Evolutionary conservation across 139 green algal genomes (phyloP), one percentile per base, ranked within the genome.

Genomic region (Chlorella sp.): DNA sequence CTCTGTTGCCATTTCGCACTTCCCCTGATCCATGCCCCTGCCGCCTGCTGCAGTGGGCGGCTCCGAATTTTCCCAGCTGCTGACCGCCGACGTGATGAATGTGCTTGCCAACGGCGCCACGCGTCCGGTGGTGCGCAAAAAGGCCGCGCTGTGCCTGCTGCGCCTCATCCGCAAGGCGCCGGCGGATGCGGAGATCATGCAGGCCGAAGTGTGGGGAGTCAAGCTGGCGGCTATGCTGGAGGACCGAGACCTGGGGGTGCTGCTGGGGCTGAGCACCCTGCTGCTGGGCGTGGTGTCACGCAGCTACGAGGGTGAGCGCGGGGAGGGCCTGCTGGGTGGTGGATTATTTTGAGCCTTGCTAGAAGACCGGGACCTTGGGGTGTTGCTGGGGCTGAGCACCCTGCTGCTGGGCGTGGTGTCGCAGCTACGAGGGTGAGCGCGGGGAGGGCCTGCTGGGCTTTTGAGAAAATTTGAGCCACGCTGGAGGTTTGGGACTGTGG

Each of bases 101-200:
- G 94, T 99, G 68, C 91, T 99, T 91, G 95, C 92, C 71, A 97
- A 95, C 88, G 95, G 96, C 79, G 91, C 95, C 0, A 92, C 95
- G 36, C 94, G 97, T 9, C 95, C 97, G 9, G 90, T 99, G 37
- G 96, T 99, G 80, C 95, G 97, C 83, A 99, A 99, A 94, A 99
- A 99, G 91, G 98, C 98, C 9, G 97, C 97, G 48, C 95, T 99
- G 64, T 98, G 96, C 92, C 92, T 99, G 86, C 95, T 99, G 90
- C 91, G 97, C 39, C 93, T 99, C 82, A 95, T 98, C 71, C 94
- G 98, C 79, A 99, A 98, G 95, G 97, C 97, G 53, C 92, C 95
- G 0, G 66, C 92, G 22, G 96, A 98, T 75, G 92, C 93, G 75
- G 94, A 96, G 39, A 92, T 98, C 88, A 75, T 98, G 79, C 30